Evolutionary conservation across 306 rosid species (phyloP).

Genomic region (Sicyos baderoa): DNA sequence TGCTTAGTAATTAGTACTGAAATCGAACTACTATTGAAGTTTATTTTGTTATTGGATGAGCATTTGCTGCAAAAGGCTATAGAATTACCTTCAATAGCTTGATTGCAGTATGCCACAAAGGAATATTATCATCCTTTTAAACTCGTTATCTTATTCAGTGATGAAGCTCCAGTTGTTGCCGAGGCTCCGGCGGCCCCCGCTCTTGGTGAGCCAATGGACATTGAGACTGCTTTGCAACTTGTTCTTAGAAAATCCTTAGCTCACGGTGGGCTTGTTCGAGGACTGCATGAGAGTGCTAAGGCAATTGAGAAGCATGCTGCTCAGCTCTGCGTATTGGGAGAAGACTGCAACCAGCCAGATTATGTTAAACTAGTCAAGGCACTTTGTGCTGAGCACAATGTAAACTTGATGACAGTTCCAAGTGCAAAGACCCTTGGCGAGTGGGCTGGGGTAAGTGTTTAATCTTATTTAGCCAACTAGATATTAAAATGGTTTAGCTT

Average conservation of each 20-base stretch:
- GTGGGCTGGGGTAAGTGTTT: conserved; percentile 85
- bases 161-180: conserved; percentile 29
- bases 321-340: conserved; percentile 75
- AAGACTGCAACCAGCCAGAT: conserved; percentile 81
- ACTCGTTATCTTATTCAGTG: conserved; percentile 24
- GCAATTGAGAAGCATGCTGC: conserved; percentile 76
- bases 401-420: conserved; percentile 59
- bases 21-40: neutral
- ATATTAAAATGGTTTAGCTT: neutral
- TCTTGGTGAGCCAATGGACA: conserved; percentile 43
- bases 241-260: conserved; percentile 71
- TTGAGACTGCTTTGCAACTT: conserved; percentile 56
- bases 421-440: conserved; percentile 89
- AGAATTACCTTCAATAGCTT: neutral
- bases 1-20: neutral
- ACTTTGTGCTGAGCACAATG: no score
- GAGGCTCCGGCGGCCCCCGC: conserved; percentile 30
- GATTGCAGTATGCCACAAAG: neutral
- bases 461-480: neutral
- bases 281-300: conserved; percentile 75
- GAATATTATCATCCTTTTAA: neutral
- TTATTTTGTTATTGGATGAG: neutral
- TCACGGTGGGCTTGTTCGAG: no score
- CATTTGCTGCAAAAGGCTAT: neutral
- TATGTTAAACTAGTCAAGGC: conserved; percentile 73